phyloP scores from a whole-genome alignment of 257 asterid species.

The Penstemon barbatus region DNA sequence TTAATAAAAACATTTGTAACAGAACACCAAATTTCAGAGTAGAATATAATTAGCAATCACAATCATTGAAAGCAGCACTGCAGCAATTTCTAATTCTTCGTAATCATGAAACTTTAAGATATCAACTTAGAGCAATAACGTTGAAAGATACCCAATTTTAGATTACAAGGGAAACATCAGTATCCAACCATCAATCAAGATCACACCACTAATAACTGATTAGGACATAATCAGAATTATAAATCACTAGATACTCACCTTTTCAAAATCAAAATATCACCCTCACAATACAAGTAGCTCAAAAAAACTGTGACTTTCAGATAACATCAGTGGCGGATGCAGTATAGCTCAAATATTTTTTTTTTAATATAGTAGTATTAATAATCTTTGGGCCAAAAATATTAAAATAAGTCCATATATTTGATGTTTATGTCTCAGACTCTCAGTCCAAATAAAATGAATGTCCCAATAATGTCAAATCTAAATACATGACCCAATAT shows the following conservation, averaged over 20 bases:
- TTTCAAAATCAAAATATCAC: neutral
- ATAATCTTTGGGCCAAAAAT: too few relatives aligned
- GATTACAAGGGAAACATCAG: neutral
- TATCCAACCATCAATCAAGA: neutral
- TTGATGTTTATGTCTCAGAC: too few relatives aligned
- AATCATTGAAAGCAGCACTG: conserved; percentile 24
- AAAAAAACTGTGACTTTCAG: conserved; percentile 29
- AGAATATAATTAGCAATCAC: conserved; percentile 9
- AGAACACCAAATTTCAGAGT: neutral
- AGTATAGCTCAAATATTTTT: too few relatives aligned
- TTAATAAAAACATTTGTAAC: conserved; percentile 16
- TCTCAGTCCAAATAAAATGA: too few relatives aligned
- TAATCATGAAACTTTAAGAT: conserved; percentile 10
- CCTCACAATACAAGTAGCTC: too few relatives aligned
- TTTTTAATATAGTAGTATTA: too few relatives aligned
- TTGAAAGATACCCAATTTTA: conserved; percentile 11
- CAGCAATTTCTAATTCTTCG: neutral
- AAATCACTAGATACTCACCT: too few relatives aligned
- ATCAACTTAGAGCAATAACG: neutral
- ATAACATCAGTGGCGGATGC: too few relatives aligned
- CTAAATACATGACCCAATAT: too few relatives aligned
- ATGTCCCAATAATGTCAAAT: too few relatives aligned
- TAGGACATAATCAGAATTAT: conserved; percentile 30
- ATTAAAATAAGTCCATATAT: too few relatives aligned
- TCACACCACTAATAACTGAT: conserved; percentile 40